Base-by-base conservation (phyloP, 169 alveolate genomes). In the Prorocentrum cordatum region DNA sequence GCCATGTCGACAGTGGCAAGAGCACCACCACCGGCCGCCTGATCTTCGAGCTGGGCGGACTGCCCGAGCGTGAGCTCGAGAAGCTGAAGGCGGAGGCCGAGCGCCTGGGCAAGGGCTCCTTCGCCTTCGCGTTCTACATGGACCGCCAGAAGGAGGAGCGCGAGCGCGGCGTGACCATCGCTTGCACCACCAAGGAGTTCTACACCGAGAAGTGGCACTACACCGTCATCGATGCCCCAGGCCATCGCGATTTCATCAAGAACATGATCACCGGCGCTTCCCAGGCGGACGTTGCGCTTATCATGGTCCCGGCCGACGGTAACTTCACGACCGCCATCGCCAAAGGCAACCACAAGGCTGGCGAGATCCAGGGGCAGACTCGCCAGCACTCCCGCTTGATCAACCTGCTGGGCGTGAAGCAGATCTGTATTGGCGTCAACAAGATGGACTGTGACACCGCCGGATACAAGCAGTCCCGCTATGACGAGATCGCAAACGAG, bases 191-290 rank as follows among this genome's bases (percentile, higher is more conserved):
- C 92, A 95, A 98, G 99, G 95, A 97, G 94, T 96, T 98, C 96
- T 98, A 97, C 93, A 97, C 99, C 71, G 96, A 95, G 39, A 96
- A 96, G 92, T 95, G 94, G 93, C 95, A 95, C 96, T 98, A 94
- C 97, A 97, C 99, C 86, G 98, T 97, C 93, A 97, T 98, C 92
- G 99, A 98, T 95, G 99, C 99, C 85, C 99, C 99, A 70, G 99
- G 99, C 39, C 99, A 98, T 92, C 95, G 98, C 86, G 99, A 97
- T 93, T 98, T 97, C 96, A 97, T 98, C 94, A 97, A 97, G 95
- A 98, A 98, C 95, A 97, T 97, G 99, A 98, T 98, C 94, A 97
- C 99, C 66, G 99, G 99, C 86, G 96, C 99, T 42, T 96, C 99
- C 36, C 99, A 97, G 93, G 99, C 99, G 72, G 99, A 98, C 94